These are phyloP conservation scores for Backusella sp. DNA, from an alignment of 192 early-diverging fungal genomes.

Conservation along the genomic window DNA sequence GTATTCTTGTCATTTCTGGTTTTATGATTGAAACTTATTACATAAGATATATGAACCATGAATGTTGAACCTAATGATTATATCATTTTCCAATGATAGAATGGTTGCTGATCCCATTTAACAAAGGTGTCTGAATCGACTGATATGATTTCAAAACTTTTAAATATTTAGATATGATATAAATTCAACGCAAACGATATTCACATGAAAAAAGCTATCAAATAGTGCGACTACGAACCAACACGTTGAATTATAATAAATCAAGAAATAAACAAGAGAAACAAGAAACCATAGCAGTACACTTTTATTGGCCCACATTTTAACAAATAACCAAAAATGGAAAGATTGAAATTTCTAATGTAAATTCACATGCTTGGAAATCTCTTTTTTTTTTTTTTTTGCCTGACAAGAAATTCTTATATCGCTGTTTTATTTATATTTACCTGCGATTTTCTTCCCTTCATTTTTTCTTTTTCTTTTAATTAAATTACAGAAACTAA, in stretches of 20 bases:
- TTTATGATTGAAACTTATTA: not conserved
- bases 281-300: not conserved
- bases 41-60: not conserved
- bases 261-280: not conserved
- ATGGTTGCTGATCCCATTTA: no score
- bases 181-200: no score
- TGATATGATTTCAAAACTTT: no score
- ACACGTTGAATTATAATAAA: no score
- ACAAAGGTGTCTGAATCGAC: no score
- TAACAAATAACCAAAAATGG: not conserved
- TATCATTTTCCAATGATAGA: no score
- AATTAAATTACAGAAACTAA: not conserved
- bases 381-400: not conserved
- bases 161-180: no score
- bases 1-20: not conserved
- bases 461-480: not conserved
- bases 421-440: constrained; percentile 4
- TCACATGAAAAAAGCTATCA: no score
- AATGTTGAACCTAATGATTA: not conserved
- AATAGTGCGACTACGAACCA: no score
- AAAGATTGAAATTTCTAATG: not conserved
- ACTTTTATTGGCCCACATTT: not conserved
- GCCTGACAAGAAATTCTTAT: constrained; percentile 5
- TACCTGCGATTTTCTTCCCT: not conserved
- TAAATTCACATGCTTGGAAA: not conserved